Evolutionary conservation across 108 stramenopile genomes (phyloP).

Genomic region (Fistulifera solaris): DNA sequence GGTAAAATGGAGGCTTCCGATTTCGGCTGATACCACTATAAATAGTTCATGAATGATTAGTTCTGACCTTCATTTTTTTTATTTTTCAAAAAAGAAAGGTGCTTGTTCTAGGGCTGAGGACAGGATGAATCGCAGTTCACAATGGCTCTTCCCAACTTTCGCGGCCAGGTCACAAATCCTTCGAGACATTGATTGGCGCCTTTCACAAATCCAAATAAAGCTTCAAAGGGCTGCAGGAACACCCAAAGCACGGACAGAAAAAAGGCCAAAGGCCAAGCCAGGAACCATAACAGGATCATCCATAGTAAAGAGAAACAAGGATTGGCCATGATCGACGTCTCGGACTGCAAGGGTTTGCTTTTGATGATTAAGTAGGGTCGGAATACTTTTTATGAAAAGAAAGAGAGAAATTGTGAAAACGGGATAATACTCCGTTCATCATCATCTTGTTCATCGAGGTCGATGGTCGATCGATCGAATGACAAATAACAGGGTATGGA

Average conservation of each 20-base stretch:
- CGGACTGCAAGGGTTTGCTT: neutral
- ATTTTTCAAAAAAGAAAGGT: too few relatives aligned
- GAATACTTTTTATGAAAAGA: too few relatives aligned
- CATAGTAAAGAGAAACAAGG: conserved; percentile 58
- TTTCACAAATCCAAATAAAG: conserved; percentile 16
- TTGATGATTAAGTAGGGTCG: too few relatives aligned
- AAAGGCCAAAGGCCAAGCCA: conserved; percentile 75
- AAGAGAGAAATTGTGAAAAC: too few relatives aligned
- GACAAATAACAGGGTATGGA: too few relatives aligned
- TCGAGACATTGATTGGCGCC: conserved; percentile 14
- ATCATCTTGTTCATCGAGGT: too few relatives aligned
- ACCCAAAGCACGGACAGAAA: conserved; percentile 47
- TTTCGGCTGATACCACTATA: too few relatives aligned
- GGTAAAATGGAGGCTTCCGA: too few relatives aligned
- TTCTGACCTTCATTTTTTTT: too few relatives aligned
- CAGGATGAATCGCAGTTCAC: conserved; percentile 12
- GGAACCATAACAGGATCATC: conserved; percentile 46
- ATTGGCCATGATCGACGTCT: conserved; percentile 52
- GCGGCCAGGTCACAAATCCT: conserved; percentile 28
- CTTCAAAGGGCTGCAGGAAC: conserved; percentile 51
- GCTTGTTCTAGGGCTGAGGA: conserved; percentile 14
- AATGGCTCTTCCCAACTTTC: conserved; percentile 28
- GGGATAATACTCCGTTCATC: too few relatives aligned
- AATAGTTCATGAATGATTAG: too few relatives aligned
- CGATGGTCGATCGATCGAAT: too few relatives aligned